These are phyloP conservation scores for Kwoniella sp. DNA, from an alignment of 768 basidiomycete species.

Conservation along the genomic window DNA sequence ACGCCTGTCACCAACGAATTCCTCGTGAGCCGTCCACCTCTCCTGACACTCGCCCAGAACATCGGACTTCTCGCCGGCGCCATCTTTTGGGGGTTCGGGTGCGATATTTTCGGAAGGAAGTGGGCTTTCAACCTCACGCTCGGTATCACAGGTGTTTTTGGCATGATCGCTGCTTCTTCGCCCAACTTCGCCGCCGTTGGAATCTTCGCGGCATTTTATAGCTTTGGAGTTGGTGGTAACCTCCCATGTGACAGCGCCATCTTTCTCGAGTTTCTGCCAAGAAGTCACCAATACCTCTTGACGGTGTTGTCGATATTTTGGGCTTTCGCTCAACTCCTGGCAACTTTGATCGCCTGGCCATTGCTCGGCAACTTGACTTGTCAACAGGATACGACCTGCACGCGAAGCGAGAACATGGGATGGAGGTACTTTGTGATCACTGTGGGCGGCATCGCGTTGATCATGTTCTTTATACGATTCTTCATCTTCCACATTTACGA, in stretches of 20 bases:
- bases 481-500: slow-evolving; percentile 66
- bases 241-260: slow-evolving; percentile 75
- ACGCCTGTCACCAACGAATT: slow-evolving; percentile 70
- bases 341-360: slow-evolving; percentile 71
- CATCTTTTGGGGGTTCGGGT: slow-evolving; percentile 42
- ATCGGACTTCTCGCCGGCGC: slow-evolving; percentile 66
- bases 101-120: slow-evolving; percentile 49
- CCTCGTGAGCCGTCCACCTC: slow-evolving; percentile 62
- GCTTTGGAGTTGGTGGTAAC: slow-evolving; percentile 64
- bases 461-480: slow-evolving; percentile 60
- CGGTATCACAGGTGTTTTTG: slow-evolving; percentile 69
- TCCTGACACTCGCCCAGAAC: slow-evolving; percentile 71
- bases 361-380: slow-evolving; percentile 73
- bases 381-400: slow-evolving; percentile 57
- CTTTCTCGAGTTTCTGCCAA: slow-evolving; percentile 74
- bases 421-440: slow-evolving; percentile 77
- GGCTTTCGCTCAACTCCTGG: slow-evolving; percentile 73
- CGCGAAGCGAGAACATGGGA: slow-evolving; percentile 67
- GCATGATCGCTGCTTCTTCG: slow-evolving; percentile 66
- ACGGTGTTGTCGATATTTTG: slow-evolving; percentile 78
- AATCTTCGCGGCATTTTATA: slow-evolving; percentile 56
- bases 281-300: slow-evolving; percentile 73
- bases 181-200: slow-evolving; percentile 63
- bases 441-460: slow-evolving; percentile 71
- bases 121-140: slow-evolving; percentile 73